phyloP scores from a whole-genome alignment of 257 asterid genomes.

The Ocimum tenuiflorum region DNA sequence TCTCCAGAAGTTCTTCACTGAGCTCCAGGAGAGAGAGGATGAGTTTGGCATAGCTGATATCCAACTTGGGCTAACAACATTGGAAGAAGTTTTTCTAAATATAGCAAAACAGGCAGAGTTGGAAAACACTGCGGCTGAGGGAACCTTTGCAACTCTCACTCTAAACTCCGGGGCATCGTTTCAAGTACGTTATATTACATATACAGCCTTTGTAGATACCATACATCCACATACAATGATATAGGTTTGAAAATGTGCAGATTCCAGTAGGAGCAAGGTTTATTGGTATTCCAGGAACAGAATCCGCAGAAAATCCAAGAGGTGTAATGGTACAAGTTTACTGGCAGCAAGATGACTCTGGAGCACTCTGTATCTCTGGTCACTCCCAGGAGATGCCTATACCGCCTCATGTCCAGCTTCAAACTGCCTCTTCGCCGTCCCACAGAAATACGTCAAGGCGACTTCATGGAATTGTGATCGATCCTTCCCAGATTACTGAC shows the following conservation, averaged over 20 bases:
- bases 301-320: slow-evolving; percentile 44
- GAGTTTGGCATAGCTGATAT: slow-evolving; percentile 70
- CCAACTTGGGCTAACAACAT: slow-evolving; percentile 82
- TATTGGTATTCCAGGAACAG: slow-evolving; percentile 67
- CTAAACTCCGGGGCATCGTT: slow-evolving; percentile 56
- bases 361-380: slow-evolving; percentile 74
- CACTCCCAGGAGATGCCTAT: slow-evolving; percentile 49
- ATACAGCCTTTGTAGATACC: neutral
- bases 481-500: slow-evolving; percentile 53
- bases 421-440: slow-evolving; percentile 30
- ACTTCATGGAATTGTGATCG: slow-evolving; percentile 54
- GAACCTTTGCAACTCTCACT: slow-evolving; percentile 46
- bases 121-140: slow-evolving; percentile 71
- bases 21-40: slow-evolving; percentile 55
- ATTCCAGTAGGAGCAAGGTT: slow-evolving; percentile 75
- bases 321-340: slow-evolving; percentile 74
- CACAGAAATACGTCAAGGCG: slow-evolving; percentile 18
- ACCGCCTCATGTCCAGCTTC: slow-evolving; percentile 50
- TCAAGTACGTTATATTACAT: slow-evolving; percentile 38
- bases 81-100: slow-evolving; percentile 79
- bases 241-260: slow-evolving; percentile 27
- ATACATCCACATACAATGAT: neutral
- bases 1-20: slow-evolving; percentile 56
- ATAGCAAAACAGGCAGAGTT: slow-evolving; percentile 72
- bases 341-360: slow-evolving; percentile 92